These are phyloP conservation scores for Podila minutissima DNA, from an alignment of 192 early-diverging fungal species.

Conservation along the genomic window DNA sequence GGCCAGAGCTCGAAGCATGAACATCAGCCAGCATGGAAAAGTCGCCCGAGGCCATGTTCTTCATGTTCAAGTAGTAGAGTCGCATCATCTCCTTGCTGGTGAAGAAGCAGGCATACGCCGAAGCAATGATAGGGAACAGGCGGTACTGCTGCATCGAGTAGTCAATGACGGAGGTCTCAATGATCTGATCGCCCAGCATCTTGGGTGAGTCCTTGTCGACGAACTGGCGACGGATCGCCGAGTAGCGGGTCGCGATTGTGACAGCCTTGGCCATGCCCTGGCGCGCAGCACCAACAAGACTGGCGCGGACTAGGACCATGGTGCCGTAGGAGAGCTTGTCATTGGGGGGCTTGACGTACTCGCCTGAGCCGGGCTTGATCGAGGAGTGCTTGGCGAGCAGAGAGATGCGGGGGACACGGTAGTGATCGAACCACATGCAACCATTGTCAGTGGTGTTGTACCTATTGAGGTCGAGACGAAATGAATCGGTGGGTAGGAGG, in stretches of 20 bases:
- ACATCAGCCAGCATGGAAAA: conserved; percentile 76
- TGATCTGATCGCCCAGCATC: conserved; percentile 35
- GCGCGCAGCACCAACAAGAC: conserved; percentile 70
- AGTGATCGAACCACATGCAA: conserved; percentile 83
- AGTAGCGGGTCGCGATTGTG: conserved; percentile 77
- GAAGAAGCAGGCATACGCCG: conserved; percentile 79
- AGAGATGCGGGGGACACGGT: conserved; percentile 80
- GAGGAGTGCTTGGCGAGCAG: conserved; percentile 81
- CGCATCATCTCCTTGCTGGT: conserved; percentile 71
- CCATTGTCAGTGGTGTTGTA: conserved; percentile 90
- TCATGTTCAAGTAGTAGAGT: conserved; percentile 70
- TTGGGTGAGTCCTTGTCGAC: conserved; percentile 62
- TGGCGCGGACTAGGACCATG: conserved; percentile 86
- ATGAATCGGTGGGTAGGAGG: conserved; percentile 6
- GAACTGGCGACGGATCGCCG: conserved; percentile 78
- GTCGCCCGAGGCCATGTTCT: conserved; percentile 65
- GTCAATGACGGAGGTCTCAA: conserved; percentile 78
- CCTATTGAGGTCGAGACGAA: conserved; percentile 40
- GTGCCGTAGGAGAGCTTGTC: conserved; percentile 86
- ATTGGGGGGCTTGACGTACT: conserved; percentile 77
- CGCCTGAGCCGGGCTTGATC: conserved; percentile 72
- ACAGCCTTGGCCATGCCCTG: conserved; percentile 74
- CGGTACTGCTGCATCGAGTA: conserved; percentile 85
- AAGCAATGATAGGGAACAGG: conserved; percentile 74
- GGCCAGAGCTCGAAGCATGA: conserved; percentile 77